phyloP scores from a whole-genome alignment of 345 rosid genomes.

The Arabis alpina region DNA sequence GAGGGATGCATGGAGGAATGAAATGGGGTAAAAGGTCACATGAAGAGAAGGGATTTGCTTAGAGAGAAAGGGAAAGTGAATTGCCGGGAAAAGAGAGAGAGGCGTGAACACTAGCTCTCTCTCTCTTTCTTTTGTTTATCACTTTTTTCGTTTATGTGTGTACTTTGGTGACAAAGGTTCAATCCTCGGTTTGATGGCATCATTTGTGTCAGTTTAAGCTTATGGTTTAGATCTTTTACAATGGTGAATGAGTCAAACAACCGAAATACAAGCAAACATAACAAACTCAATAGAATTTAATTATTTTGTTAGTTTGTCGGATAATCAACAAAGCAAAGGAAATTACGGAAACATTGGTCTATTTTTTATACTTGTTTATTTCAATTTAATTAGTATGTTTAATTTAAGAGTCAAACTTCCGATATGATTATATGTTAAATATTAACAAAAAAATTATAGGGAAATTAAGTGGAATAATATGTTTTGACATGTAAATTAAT shows the following conservation, averaged over 20 bases:
- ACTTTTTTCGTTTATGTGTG: slow-evolving; percentile 3
- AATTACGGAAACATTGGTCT: too few species aligned
- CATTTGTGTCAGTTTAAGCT: slow-evolving; percentile 15
- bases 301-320: too few species aligned
- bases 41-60: slow-evolving; percentile 24
- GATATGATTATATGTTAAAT: too few species aligned
- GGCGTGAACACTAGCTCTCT: slow-evolving; percentile 17
- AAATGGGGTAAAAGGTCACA: not conserved
- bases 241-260: slow-evolving; percentile 10
- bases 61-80: slow-evolving; percentile 38
- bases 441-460: too few species aligned
- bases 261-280: slow-evolving; percentile 2
- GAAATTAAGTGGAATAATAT: too few species aligned
- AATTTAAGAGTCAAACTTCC: too few species aligned
- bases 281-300: not conserved
- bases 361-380: too few species aligned
- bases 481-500: too few species aligned
- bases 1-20: slow-evolving; percentile 52
- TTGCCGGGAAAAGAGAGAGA: slow-evolving; percentile 29
- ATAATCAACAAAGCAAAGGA: too few species aligned
- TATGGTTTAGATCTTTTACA: slow-evolving; percentile 11
- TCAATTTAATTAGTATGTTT: too few species aligned
- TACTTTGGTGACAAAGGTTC: slow-evolving; percentile 15
- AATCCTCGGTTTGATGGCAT: slow-evolving; percentile 1
- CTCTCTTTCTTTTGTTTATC: slow-evolving; percentile 12